Evolutionary conservation across 768 basidiomycete genomes (phyloP), one percentile per base, ranked within the genome.

Genomic region (Dacryopinax spathularia): DNA sequence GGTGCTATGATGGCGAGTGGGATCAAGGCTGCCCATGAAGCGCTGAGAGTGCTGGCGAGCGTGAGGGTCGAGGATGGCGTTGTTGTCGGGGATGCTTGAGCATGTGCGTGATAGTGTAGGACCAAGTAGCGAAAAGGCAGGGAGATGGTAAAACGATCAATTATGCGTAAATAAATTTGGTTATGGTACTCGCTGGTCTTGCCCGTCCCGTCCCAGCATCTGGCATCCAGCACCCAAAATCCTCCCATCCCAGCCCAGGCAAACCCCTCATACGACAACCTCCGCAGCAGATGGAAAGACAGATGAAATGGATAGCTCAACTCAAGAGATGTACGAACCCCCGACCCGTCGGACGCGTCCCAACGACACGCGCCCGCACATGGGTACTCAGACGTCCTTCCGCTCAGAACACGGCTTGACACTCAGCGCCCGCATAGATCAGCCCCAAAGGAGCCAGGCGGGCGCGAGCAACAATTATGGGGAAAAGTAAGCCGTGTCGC

Each of bases 391-490:
- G 88, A 89, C 80, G 86, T 85, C 84, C 87, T 74, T 67, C 87
- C 76, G 65, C 68, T 89, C 87, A 80, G 77, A 77, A 78, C 88
- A 86, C 86, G 80, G 79, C 85, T 79, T 88, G 88, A 90, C 88
- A 88, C 88, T 90, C 88, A 89, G 89, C 87, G 73, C 79, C 85
- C 80, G 82, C 85, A 78, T 87, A 72, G 70, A 75, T 13, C 39
- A 22, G 18, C 39, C 18, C 48, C 29, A 56, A 56, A 29, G 10
- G 48, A 29, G 68, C 67, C 73, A 77, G 73, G 79, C 84, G 77
- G 82, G 79, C 78, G 87, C 85, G 88, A 90, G 88, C 88, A 90
- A 90, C 88, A 87, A 82, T n/a, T n/a, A n/a, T 82, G 88, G 88
- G 85, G 86, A 87, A 73, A 72, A 75, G 71, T 68, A 79, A 80